Evolutionary conservation across 2,329 filamentous ascomycete species (phyloP).

Genomic region (Incumbomyces lentus): DNA sequence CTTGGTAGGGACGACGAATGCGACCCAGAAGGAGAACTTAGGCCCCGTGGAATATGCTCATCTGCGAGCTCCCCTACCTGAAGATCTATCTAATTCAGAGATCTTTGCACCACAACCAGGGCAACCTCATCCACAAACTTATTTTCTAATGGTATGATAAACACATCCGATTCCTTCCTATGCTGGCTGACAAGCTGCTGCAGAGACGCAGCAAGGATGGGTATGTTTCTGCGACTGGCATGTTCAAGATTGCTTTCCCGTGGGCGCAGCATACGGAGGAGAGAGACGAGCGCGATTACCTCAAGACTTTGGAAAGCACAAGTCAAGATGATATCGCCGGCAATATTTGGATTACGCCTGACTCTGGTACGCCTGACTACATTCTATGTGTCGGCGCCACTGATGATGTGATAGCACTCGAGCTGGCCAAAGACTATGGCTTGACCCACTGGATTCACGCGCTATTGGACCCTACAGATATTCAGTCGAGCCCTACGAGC

Average conservation of each 20-base stretch:
- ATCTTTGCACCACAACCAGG: constrained; percentile 70
- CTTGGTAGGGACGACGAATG: constrained; percentile 58
- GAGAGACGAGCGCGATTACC: constrained; percentile 53
- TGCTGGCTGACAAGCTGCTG: constrained; percentile 10
- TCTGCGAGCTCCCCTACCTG: constrained; percentile 80
- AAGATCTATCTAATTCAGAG: constrained; percentile 75
- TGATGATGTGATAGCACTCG: constrained; percentile 50
- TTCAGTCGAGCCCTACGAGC: constrained; percentile 55
- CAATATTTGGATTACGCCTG: constrained; percentile 89
- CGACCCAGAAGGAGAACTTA: constrained; percentile 61
- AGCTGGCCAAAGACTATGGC: constrained; percentile 75
- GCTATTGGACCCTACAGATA: constrained; percentile 79
- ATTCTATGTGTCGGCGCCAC: constrained; percentile 2
- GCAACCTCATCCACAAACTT: constrained; percentile 63
- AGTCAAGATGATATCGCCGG: constrained; percentile 88
- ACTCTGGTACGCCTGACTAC: constrained; percentile 43
- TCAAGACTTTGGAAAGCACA: constrained; percentile 66
- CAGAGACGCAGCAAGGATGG: constrained; percentile 56
- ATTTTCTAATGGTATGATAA: constrained; percentile 73
- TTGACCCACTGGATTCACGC: constrained; percentile 82
- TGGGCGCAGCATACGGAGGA: constrained; percentile 53
- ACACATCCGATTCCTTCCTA: background rate
- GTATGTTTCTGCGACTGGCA: constrained; percentile 55
- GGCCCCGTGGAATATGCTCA: constrained; percentile 94
- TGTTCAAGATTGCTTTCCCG: constrained; percentile 61